These are phyloP conservation scores for Neurospora sp. DNA, from an alignment of 2,329 filamentous ascomycete genomes.

Conservation along the genomic window DNA sequence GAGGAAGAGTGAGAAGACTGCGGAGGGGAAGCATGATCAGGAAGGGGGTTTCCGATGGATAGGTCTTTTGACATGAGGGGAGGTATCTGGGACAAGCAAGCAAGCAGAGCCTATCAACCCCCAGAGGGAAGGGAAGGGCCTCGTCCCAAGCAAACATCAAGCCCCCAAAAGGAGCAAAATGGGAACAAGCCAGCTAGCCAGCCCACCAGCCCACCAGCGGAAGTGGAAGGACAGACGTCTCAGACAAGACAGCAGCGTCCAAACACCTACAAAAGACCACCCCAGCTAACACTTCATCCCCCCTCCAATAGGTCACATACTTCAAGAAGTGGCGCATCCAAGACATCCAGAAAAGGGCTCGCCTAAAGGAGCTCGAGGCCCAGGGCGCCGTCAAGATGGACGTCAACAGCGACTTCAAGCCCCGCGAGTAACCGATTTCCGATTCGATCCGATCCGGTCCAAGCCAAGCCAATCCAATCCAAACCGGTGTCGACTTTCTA, in stretches of 20 bases:
- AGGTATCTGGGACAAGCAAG: not conserved
- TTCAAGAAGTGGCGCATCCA: constrained; percentile 96
- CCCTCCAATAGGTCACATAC: constrained; percentile 66
- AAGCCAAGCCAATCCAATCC: no score
- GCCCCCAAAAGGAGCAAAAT: not conserved
- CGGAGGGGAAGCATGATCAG: no score
- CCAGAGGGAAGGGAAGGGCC: not conserved
- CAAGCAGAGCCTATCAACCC: not conserved
- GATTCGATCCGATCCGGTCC: no score
- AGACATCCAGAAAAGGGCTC: constrained; percentile 75
- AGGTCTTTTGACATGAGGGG: not conserved
- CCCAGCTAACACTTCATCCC: not conserved
- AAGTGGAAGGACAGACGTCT: no score
- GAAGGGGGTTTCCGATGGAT: not conserved
- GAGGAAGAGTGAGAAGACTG: not conserved
- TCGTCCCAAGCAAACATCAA: not conserved
- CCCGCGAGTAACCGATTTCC: not conserved
- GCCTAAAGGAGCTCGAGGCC: constrained; percentile 62
- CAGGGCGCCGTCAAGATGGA: constrained; percentile 60
- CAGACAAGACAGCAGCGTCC: not conserved
- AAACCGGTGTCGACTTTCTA: no score
- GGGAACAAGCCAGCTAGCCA: not conserved
- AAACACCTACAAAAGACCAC: not conserved
- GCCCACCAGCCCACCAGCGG: no score
- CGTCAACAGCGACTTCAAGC: constrained; percentile 20